Evolutionary conservation across 2,329 filamentous ascomycete species (phyloP), one percentile per base, ranked within the genome.

Genomic region (Bipolaris sorokiniana): DNA sequence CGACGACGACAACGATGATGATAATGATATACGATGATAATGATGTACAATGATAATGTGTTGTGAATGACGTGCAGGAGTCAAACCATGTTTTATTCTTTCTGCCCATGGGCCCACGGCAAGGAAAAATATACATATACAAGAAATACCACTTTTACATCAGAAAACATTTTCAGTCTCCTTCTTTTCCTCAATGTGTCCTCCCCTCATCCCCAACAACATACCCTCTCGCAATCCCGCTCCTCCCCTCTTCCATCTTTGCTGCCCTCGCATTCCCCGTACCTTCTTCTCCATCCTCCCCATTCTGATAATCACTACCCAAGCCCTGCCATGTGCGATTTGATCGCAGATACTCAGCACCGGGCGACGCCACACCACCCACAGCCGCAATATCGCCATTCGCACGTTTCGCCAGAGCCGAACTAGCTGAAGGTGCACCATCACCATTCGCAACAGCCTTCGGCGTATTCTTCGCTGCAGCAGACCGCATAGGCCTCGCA

Each of bases 271-370:
- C 75, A 53, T 75, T 13, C 5, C 15, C 15, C 15, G 28, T 13
- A 0, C 23, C 38, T 34, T 23, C 72, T 51, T 69, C 82, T 13
- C 79, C 79, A 28, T 88, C 85, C 62, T 86, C 86, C 51, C 85
- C 86, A 63, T 77, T 78, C 56, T 83, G 82, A 68, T 92, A 96
- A 73, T 99, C 95, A 60, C 87, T 96, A 0, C 95, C 95, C 22
- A 99, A 78, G 0, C 95, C 95, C 70, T 90, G 90, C 95, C 95
- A 99, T 3, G 91, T 96, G 54, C 95, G 81, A 68, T 93, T 86
- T 3, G 89, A 90, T 31, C 89, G 85, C 61, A 99, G 79, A 66
- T 86, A 98, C 74, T 97, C 91, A 0, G 95, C 95, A 0, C 92
- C 95, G 0, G 95, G 95, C 44, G 94, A 98, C n/a, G 90, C 82